Evolutionary conservation across 441 rosid genomes (phyloP).

Genomic region (Croton laevigatus): DNA sequence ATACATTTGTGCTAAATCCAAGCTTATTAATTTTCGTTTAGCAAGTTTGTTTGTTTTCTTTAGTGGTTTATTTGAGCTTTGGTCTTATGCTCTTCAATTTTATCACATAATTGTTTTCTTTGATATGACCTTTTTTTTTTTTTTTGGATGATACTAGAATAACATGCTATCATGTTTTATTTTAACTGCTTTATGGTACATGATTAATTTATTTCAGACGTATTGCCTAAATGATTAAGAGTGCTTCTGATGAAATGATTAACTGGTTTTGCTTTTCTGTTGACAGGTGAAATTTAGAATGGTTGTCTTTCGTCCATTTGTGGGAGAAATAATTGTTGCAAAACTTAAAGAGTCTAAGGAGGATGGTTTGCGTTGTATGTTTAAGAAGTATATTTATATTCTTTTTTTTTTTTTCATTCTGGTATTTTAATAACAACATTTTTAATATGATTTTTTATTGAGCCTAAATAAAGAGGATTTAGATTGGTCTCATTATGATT

Average conservation of each 20-base stretch:
- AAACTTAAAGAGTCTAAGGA: constrained; percentile 65
- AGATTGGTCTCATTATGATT: not conserved
- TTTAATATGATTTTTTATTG: not conserved
- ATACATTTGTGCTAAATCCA: not conserved
- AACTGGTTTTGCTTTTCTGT: not conserved
- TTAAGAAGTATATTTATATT: not conserved
- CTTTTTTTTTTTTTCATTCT: not conserved
- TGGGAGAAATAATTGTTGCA: constrained; percentile 69
- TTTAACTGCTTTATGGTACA: not conserved
- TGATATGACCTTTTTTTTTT: not conserved
- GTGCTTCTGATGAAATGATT: not conserved
- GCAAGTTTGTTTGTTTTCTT: not conserved
- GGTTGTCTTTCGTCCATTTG: constrained; percentile 80
- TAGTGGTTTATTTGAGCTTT: not conserved
- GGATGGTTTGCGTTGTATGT: constrained; percentile 67
- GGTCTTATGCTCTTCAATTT: not conserved
- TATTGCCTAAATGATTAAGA: not conserved
- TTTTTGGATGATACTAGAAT: not conserved
- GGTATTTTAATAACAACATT: not conserved
- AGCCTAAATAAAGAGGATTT: not conserved
- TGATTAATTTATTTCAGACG: not conserved
- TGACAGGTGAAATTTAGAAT: constrained; percentile 69
- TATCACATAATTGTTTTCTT: not conserved
- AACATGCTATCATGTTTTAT: not conserved
- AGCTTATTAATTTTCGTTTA: not conserved